phyloP scores from a whole-genome alignment of 306 rosid genomes.

The Inga laurina region DNA sequence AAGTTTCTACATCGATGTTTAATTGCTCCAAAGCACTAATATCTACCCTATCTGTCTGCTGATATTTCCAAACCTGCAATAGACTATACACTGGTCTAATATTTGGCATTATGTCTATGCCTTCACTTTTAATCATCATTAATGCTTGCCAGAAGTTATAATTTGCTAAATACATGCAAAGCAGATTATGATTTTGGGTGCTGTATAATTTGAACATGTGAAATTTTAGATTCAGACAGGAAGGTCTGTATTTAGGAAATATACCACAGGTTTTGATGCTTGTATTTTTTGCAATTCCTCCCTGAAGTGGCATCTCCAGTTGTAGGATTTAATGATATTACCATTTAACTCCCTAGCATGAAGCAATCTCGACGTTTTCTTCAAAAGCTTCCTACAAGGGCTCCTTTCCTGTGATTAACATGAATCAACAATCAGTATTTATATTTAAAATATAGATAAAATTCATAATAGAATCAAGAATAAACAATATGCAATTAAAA shows the following conservation, averaged over 20 bases:
- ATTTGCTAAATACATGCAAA: not conserved
- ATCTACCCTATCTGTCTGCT: conserved; percentile 47
- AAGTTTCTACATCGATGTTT: conserved; percentile 52
- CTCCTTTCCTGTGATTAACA: conserved; percentile 43
- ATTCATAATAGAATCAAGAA: not conserved
- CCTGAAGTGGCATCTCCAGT: conserved; percentile 55
- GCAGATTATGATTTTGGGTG: not conserved
- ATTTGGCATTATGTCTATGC: not conserved
- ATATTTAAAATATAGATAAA: not conserved
- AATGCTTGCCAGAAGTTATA: not conserved
- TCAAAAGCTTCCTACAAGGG: conserved; percentile 33
- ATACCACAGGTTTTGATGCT: conserved; percentile 69
- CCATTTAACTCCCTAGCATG: conserved; percentile 81
- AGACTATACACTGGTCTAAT: not conserved
- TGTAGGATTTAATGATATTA: conserved; percentile 46
- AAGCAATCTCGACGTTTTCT: conserved; percentile 62
- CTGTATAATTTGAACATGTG: not conserved
- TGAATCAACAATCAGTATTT: not conserved
- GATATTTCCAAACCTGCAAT: conserved; percentile 81
- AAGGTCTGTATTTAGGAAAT: conserved; percentile 23
- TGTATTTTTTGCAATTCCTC: conserved; percentile 67
- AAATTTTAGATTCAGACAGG: not conserved
- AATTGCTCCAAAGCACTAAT: conserved; percentile 72
- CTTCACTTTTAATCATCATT: not conserved
- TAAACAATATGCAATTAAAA: not conserved